phyloP scores from a whole-genome alignment of 495 filamentous ascomycete genomes.

The Aspergillus heteromorphus region DNA sequence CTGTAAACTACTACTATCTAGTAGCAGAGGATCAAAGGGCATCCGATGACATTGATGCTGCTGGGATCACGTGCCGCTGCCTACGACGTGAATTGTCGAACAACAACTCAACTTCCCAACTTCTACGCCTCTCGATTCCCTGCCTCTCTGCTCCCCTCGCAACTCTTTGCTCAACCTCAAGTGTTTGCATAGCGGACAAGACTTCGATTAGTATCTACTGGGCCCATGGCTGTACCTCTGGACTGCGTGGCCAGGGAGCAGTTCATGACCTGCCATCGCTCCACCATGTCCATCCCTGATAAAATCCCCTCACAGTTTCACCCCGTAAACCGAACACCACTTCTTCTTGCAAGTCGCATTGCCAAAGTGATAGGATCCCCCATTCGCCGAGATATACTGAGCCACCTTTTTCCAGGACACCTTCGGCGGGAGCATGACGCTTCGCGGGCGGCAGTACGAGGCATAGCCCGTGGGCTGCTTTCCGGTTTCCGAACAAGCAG shows the following conservation, averaged over 20 bases:
- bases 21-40: too few species aligned
- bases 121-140: background rate
- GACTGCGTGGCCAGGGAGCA: background rate
- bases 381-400: conserved; percentile 62
- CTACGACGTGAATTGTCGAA: too few species aligned
- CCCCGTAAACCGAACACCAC: conserved; percentile 43
- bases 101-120: background rate
- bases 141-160: background rate
- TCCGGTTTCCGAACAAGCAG: conserved; percentile 25
- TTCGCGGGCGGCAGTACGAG: conserved; percentile 1
- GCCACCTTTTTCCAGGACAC: conserved; percentile 81
- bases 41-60: too few species aligned
- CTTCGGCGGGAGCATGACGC: conserved; percentile 30
- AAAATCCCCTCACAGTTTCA: too few species aligned
- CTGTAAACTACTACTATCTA: too few species aligned
- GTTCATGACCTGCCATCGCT: background rate
- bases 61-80: too few species aligned
- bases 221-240: background rate
- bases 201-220: background rate
- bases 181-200: background rate
- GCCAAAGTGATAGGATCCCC: conserved; percentile 80
- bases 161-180: background rate
- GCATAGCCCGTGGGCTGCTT: conserved; percentile 4
- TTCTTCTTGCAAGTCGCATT: conserved; percentile 86
- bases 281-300: too few species aligned